These are phyloP conservation scores for Wickerhamiella kazuoi DNA, from an alignment of 805 yeast species.

Conservation along the genomic window DNA sequence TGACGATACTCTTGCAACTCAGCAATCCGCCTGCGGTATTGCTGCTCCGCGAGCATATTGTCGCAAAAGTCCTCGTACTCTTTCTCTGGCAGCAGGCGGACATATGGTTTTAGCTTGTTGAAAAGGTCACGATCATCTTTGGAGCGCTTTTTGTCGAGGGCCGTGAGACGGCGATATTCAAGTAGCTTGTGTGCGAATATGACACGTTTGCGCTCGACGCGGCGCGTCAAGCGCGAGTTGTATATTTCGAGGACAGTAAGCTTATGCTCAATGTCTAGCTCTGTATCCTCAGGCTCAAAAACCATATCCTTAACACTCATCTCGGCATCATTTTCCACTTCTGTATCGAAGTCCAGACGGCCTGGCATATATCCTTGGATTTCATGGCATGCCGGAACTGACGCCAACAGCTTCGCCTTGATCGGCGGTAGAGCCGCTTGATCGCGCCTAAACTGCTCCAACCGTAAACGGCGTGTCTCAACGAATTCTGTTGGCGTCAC, in stretches of 20 bases:
- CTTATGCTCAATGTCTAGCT: constrained; percentile 77
- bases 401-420: constrained; percentile 73
- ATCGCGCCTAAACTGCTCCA: constrained; percentile 45
- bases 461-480: constrained; percentile 44
- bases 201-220: constrained; percentile 83
- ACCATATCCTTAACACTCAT: constrained; percentile 84
- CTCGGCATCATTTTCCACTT: constrained; percentile 94
- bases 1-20: constrained; percentile 89
- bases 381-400: constrained; percentile 92
- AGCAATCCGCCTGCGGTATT: constrained; percentile 61
- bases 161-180: constrained; percentile 69
- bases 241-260: constrained; percentile 76
- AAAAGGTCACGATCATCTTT: constrained; percentile 79
- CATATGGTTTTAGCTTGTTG: constrained; percentile 61
- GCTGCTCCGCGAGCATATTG: constrained; percentile 61
- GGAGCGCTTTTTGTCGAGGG: constrained; percentile 65
- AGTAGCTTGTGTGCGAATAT: constrained; percentile 58
- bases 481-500: constrained; percentile 55
- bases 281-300: constrained; percentile 83
- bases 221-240: constrained; percentile 68
- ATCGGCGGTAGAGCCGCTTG: constrained; percentile 71
- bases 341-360: constrained; percentile 87
- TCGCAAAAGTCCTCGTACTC: constrained; percentile 64
- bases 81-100: constrained; percentile 58
- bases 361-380: constrained; percentile 99